A percentile compares a stretch with the other conserved stretches of the same genome.
Conservation (phyloP, 2,329 filamentous ascomycete genomes). For the Beauveria rudraprayagi region DNA sequence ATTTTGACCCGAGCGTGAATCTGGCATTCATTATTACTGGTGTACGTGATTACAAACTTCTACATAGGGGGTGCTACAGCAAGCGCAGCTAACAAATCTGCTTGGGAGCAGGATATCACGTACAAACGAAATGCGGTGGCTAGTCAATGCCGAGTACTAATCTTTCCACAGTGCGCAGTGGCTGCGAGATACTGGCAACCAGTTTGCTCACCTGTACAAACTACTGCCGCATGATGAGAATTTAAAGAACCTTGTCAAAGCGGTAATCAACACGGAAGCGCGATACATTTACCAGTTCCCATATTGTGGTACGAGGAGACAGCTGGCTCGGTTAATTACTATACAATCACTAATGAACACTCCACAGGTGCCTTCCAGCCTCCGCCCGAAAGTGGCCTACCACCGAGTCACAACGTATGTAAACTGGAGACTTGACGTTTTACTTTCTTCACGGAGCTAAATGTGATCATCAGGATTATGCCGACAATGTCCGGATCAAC, state of each 20-base stretch:
- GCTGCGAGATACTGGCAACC: conserved; percentile 75
- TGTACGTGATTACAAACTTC: conserved; percentile 66
- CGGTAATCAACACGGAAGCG: conserved; percentile 63
- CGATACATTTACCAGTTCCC: conserved; percentile 61
- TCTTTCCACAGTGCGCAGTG: conserved; percentile 38
- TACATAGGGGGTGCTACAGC: too few relatives aligned
- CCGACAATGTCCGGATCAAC: conserved; percentile 17
- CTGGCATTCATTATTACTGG: conserved; percentile 77
- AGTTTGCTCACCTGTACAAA: conserved; percentile 61
- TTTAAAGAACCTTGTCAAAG: conserved; percentile 59
- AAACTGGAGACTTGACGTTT: background rate
- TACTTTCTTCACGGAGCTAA: background rate
- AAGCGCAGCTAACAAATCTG: background rate
- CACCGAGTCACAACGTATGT: conserved; percentile 19
- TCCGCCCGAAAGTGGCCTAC: conserved; percentile 58
- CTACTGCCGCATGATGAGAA: conserved; percentile 49
- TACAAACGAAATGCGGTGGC: conserved; percentile 1
- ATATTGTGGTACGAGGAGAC: conserved; percentile 49
- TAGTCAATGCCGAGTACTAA: background rate
- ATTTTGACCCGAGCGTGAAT: conserved; percentile 56
- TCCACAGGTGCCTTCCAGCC: conserved; percentile 72
- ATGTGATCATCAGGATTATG: conserved; percentile 13
- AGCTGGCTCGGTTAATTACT: background rate
- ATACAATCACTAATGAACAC: background rate
- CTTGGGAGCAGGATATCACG: conserved; percentile 18